These are phyloP conservation scores for Lecanicillium sp. DNA, from an alignment of 2,329 filamentous ascomycete species.

Conservation along the genomic window DNA sequence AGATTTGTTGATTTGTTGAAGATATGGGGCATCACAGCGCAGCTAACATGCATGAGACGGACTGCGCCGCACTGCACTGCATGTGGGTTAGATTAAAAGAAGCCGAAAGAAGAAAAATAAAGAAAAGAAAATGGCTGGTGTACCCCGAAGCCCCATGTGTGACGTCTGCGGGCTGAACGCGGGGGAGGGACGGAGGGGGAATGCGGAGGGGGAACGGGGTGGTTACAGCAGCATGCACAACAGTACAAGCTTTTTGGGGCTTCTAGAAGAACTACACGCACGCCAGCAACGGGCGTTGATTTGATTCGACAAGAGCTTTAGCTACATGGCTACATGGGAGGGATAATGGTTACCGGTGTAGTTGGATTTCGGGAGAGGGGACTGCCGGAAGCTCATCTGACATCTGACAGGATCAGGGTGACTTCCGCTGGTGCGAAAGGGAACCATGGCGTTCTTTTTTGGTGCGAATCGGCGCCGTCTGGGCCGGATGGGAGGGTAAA, in stretches of 20 bases:
- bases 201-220: neutral
- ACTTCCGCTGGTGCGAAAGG: constrained; percentile 13
- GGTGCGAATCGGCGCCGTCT: no score
- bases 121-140: constrained; percentile 5
- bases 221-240: constrained; percentile 14
- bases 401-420: neutral
- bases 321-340: no score
- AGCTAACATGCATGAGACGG: neutral
- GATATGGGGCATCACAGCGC: neutral
- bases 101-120: no score
- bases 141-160: constrained; percentile 8
- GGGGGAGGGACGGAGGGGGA: neutral
- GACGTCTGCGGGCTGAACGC: neutral
- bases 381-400: neutral
- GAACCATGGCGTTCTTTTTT: neutral
- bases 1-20: neutral
- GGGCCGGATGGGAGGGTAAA: no score
- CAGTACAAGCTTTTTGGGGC: no score
- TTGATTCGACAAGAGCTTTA: neutral
- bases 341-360: no score
- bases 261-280: neutral
- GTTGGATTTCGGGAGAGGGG: neutral
- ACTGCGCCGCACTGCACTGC: neutral
- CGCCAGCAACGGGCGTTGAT: neutral
- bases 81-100: no score